Evolutionary conservation across 2,329 filamentous ascomycete genomes (phyloP).

Genomic region (Pyrenochaeta sp.): DNA sequence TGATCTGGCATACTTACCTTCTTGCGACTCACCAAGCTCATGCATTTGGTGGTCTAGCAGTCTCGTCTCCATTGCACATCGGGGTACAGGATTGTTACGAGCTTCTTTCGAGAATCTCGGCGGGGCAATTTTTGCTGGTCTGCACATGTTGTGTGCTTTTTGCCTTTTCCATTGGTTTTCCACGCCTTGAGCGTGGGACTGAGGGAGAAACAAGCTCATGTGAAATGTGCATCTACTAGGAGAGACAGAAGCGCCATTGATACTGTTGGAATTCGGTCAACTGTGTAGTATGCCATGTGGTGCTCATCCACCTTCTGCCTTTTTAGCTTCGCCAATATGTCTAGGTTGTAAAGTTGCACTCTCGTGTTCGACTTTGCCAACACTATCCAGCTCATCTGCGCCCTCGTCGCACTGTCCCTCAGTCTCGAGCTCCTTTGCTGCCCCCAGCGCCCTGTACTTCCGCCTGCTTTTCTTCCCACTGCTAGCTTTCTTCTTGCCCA

Average conservation of each 20-base stretch:
- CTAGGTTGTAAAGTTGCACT: not conserved
- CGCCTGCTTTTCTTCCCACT: conserved; percentile 81
- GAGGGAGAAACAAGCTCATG: conserved; percentile 47
- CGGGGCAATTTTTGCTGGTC: conserved; percentile 42
- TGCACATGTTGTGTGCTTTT: conserved; percentile 3
- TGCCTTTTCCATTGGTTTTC: conserved; percentile 50
- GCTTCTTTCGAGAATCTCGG: conserved; percentile 45
- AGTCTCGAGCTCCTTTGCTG: conserved; percentile 73
- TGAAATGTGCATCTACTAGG: too few relatives aligned
- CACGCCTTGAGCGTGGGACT: conserved; percentile 37
- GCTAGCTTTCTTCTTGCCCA: conserved; percentile 76
- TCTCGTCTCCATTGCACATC: conserved; percentile 48
- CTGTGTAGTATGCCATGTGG: not conserved
- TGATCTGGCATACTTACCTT: conserved; percentile 30
- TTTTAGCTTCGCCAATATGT: too few relatives aligned
- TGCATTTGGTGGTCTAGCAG: conserved; percentile 32
- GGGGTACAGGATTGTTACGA: conserved; percentile 40
- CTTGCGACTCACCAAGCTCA: conserved; percentile 39
- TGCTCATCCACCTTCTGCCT: not conserved
- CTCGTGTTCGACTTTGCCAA: conserved; percentile 19
- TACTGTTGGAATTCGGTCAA: too few relatives aligned
- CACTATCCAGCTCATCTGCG: conserved; percentile 44
- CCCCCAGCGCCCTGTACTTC: conserved; percentile 69
- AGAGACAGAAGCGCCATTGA: too few relatives aligned
- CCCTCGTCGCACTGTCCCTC: conserved; percentile 63